Conservation (phyloP, 805 yeast genomes). For the Lachancea nothofagi region DNA sequence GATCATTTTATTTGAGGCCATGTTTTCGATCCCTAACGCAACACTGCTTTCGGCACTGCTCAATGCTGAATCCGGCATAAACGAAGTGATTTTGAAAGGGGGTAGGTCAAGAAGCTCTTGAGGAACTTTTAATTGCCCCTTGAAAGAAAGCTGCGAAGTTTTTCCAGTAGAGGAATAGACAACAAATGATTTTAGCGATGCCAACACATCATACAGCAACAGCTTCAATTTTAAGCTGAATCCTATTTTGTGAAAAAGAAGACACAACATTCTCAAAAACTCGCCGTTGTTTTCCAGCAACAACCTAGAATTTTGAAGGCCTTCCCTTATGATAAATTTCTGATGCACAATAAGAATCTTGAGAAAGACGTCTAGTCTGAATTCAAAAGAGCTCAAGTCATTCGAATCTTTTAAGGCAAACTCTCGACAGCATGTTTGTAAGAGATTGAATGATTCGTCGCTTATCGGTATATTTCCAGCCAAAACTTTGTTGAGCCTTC, state of each 20-base stretch:
- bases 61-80: constrained; percentile 10
- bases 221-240: constrained; percentile 28
- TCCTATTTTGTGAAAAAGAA: constrained; percentile 24
- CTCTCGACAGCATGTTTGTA: constrained; percentile 13
- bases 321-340: constrained; percentile 19
- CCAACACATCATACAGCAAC: constrained; percentile 28
- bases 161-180: constrained; percentile 20
- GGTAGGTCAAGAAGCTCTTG: constrained; percentile 23
- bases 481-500: constrained; percentile 15
- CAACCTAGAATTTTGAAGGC: constrained; percentile 10
- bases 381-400: constrained; percentile 11
- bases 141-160: neutral
- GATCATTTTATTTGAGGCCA: neutral
- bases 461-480: constrained; percentile 12
- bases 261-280: constrained; percentile 18
- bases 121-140: constrained; percentile 18
- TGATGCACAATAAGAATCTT: constrained; percentile 31
- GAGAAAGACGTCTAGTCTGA: constrained; percentile 19
- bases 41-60: neutral
- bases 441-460: constrained; percentile 13
- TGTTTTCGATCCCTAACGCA: constrained; percentile 6
- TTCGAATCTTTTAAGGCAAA: constrained; percentile 13
- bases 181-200: constrained; percentile 28
- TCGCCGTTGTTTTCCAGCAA: neutral
- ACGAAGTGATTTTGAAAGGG: constrained; percentile 32